Evolutionary conservation across 108 stramenopile genomes (phyloP).

Genomic region (Asterionellopsis glacialis): DNA sequence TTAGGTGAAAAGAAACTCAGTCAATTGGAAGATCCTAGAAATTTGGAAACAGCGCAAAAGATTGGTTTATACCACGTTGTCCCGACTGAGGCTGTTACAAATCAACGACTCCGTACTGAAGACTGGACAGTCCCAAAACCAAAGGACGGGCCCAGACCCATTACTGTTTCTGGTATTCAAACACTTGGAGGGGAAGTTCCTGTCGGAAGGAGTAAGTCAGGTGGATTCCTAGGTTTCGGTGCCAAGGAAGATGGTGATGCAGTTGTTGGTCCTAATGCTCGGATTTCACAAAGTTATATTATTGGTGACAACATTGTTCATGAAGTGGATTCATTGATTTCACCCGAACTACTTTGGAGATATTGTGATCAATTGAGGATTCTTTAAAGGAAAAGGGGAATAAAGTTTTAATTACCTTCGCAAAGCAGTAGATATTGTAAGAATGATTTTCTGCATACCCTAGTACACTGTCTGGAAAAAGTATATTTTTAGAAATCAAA

Average conservation of each 20-base stretch:
- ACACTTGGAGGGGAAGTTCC: slow-evolving; percentile 66
- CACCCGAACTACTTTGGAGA: slow-evolving; percentile 66
- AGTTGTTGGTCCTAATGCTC: slow-evolving; percentile 40
- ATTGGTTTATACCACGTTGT: slow-evolving; percentile 75
- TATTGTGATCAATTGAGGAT: slow-evolving; percentile 77
- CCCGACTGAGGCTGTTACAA: slow-evolving; percentile 43
- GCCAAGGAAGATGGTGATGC: slow-evolving; percentile 76
- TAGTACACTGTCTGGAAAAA: no score
- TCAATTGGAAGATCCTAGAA: slow-evolving; percentile 68
- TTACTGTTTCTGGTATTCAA: slow-evolving; percentile 37
- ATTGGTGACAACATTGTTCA: slow-evolving; percentile 48
- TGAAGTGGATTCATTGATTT: slow-evolving; percentile 66
- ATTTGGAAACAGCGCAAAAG: slow-evolving; percentile 62
- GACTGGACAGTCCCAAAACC: slow-evolving; percentile 8
- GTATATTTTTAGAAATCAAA: no score
- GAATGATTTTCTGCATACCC: no score
- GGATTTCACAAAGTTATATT: slow-evolving; percentile 41
- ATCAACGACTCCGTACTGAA: slow-evolving; percentile 41
- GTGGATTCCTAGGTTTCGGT: slow-evolving; percentile 72
- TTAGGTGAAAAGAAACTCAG: slow-evolving; percentile 54
- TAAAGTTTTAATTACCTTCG: no score
- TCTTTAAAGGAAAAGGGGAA: slow-evolving; percentile 16
- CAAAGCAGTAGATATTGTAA: no score
- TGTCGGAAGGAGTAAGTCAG: slow-evolving; percentile 46
- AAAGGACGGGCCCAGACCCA: slow-evolving; percentile 1